Conservation (phyloP, 495 filamentous ascomycete genomes). For the Talaromyces trachyspermus region DNA sequence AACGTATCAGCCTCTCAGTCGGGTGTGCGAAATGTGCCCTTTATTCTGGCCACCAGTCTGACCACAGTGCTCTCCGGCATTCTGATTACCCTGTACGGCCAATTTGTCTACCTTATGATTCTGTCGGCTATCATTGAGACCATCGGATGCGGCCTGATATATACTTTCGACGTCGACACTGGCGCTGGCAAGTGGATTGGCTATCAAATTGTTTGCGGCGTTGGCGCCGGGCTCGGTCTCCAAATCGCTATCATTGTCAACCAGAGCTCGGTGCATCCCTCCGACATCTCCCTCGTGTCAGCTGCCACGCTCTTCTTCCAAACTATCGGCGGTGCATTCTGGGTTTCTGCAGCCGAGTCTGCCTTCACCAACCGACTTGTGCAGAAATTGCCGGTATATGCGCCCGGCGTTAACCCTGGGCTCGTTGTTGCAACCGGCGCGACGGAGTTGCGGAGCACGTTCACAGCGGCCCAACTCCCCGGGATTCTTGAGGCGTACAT, state of each 20-base stretch:
- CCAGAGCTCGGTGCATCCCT: conserved; percentile 17
- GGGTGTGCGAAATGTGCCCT: conserved; percentile 60
- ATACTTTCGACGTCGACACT: conserved; percentile 20
- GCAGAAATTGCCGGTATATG: conserved; percentile 19
- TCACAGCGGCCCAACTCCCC: conserved; percentile 32
- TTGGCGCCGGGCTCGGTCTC: conserved; percentile 21
- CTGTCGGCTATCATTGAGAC: conserved; percentile 40
- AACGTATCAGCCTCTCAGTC: conserved; percentile 49
- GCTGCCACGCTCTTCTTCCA: conserved; percentile 18
- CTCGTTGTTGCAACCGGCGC: conserved; percentile 43
- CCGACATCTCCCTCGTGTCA: conserved; percentile 16
- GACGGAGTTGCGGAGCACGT: conserved; percentile 38
- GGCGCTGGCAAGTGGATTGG: conserved; percentile 28
- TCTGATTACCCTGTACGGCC: conserved; percentile 48
- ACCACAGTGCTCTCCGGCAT: conserved; percentile 46
- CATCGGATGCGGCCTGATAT: conserved; percentile 50
- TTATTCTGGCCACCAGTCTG: conserved; percentile 50
- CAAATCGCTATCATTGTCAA: conserved; percentile 28
- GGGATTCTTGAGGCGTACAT: conserved; percentile 53
- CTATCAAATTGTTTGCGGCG: conserved; percentile 31
- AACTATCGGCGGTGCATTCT: conserved; percentile 42
- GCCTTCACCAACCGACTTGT: conserved; percentile 39
- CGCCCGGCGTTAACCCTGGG: conserved; percentile 33
- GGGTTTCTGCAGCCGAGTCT: conserved; percentile 37
- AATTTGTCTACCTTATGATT: conserved; percentile 54